Percentiles rank a stretch among this genome's conserved stretches.
Conservation (phyloP, 2,329 filamentous ascomycete species). For the Colletotrichum magnum region DNA sequence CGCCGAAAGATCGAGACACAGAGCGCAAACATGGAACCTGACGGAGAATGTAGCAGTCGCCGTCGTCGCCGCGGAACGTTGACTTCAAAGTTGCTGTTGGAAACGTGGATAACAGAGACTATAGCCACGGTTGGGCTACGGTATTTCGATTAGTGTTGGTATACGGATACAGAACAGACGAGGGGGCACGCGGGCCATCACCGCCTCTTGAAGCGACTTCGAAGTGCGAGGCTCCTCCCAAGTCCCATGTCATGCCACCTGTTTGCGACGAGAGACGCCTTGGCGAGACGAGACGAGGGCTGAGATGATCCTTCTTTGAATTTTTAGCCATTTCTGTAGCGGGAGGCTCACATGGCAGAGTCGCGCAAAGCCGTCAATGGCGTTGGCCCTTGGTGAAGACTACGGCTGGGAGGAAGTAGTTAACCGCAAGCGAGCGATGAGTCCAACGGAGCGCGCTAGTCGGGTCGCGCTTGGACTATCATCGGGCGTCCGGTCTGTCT, state of each 20-base stretch:
- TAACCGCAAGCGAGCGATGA: not conserved
- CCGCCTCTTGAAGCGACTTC: no score
- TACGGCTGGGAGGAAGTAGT: not conserved
- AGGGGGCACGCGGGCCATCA: not conserved
- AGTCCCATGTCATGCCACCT: not conserved
- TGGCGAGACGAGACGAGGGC: conserved; percentile 9
- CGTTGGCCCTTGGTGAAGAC: not conserved
- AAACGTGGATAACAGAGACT: not conserved
- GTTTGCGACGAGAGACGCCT: conserved; percentile 21
- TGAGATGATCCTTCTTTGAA: conserved; percentile 1
- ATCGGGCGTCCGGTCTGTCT: conserved; percentile 14
- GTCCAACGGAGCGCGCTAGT: conserved; percentile 13
- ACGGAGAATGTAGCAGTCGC: conserved; percentile 9
- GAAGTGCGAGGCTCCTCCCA: not conserved
- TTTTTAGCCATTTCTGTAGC: conserved; percentile 32
- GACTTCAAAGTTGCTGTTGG: not conserved
- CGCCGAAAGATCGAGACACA: conserved; percentile 17
- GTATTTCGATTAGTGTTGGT: conserved; percentile 3
- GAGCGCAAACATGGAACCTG: not conserved
- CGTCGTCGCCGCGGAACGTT: conserved; percentile 4
- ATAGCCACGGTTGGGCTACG: not conserved
- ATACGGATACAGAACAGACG: conserved; percentile 16
- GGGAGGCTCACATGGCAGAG: conserved; percentile 16
- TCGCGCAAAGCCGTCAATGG: not conserved
- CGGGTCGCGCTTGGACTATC: conserved; percentile 9